These are phyloP conservation scores for Colletotrichum lini DNA, from an alignment of 2,329 filamentous ascomycete genomes.

Conservation along the genomic window DNA sequence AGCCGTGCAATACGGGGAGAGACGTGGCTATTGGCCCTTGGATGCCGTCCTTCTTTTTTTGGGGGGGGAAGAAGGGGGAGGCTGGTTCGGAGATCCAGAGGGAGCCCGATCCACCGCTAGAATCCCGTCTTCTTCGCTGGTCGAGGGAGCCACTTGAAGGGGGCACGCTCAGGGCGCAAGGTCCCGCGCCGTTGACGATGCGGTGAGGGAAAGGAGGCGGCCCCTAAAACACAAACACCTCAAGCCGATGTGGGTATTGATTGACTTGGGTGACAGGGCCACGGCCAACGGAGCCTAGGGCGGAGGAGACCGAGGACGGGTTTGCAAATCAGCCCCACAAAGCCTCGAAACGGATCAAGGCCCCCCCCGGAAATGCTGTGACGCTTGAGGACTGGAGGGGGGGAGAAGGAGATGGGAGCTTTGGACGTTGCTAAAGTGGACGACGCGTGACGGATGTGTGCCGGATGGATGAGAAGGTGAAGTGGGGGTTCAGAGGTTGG, in stretches of 20 bases:
- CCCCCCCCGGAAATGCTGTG: neutral
- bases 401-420: neutral
- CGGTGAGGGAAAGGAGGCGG: conserved; percentile 39
- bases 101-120: conserved; percentile 37
- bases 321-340: conserved; percentile 28
- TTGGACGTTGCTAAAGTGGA: conserved; percentile 28
- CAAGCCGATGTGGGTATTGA: conserved; percentile 37
- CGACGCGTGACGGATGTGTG: conserved; percentile 18
- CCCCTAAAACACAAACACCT: conserved; percentile 32
- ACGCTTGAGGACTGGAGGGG: too few relatives aligned
- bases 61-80: conserved; percentile 1
- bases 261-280: conserved; percentile 37
- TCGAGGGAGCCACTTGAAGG: conserved; percentile 18
- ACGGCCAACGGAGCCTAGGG: neutral
- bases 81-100: conserved; percentile 28
- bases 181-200: conserved; percentile 35
- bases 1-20: too few relatives aligned
- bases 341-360: neutral
- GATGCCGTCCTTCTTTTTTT: neutral
- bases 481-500: conserved; percentile 27
- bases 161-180: conserved; percentile 26
- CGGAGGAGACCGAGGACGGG: conserved; percentile 24
- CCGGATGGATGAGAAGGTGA: conserved; percentile 1
- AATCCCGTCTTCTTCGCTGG: conserved; percentile 21
- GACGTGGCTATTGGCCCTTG: too few relatives aligned